Evolutionary conservation across 202 grass and related monocot species (phyloP), one percentile per base, ranked within the genome.

Genomic region (Zoysia matrella): DNA sequence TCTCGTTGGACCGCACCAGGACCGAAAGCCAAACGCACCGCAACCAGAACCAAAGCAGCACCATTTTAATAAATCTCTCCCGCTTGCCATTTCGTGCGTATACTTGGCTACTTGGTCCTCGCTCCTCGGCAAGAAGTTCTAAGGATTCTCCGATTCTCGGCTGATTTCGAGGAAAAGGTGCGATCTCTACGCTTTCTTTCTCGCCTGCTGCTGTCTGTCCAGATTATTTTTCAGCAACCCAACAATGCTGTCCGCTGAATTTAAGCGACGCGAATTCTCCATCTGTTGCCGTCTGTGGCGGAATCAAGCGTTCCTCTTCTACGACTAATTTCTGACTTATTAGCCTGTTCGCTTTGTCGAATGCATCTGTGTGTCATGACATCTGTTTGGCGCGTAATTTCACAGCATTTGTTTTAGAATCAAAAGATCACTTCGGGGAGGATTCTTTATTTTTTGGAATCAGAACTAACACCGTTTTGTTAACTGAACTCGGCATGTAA

Each of bases 61-160:
- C 22, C 22, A 30, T 30, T 30, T 30, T 30, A 30, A 30, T 30
- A 30, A 30, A 30, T 30, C 22, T 30, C 22, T 30, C 22, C 22
- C 22, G 22, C 22, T 30, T 30, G 22, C 22, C 22, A 30, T 30
- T 30, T 30, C 22, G 22, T 30, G 22, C 22, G 22, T 30, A 30
- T 30, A 30, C n/a, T n/a, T n/a, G n/a, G n/a, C n/a, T 30, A 47
- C 72, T n/a, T 52, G 52, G 54, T 40, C 69, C 69, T 60, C 67
- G n/a, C 44, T 7, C n/a, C n/a, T n/a, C n/a, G n/a, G n/a, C 47
- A 58, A 30, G 66, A 55, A 12, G 71, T 50, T 49, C 60, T 36
- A 73, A 50, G 18, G 68, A 73, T 79, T 56, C 15, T 69, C 47
- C 13, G 18, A 47, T 67, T 60, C 67, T 58, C 49, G 74, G 51